These are phyloP conservation scores for Rhodotorula babjevae DNA, from an alignment of 768 basidiomycete species.

Conservation along the genomic window DNA sequence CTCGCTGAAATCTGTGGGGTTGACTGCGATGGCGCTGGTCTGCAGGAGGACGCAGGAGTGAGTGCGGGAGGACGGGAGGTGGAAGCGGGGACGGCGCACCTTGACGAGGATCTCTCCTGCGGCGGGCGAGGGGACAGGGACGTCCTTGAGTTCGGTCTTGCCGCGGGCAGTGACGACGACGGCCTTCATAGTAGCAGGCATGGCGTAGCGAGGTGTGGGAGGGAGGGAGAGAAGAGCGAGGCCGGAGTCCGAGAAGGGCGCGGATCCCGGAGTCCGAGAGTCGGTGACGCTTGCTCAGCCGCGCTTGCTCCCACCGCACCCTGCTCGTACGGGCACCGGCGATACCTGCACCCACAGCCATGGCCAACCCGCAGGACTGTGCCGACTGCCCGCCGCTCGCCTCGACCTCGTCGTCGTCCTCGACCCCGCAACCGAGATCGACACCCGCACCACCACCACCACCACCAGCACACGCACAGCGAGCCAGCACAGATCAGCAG, in stretches of 20 bases:
- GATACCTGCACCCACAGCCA: too few species aligned
- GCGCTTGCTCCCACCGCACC: too few species aligned
- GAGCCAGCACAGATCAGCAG: neutral
- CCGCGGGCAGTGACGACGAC: slow-evolving; percentile 15
- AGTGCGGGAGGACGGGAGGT: neutral
- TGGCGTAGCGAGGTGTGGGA: neutral
- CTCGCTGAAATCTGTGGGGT: slow-evolving; percentile 31
- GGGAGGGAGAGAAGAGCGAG: neutral
- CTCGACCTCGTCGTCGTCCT: too few species aligned
- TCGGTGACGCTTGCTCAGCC: too few species aligned
- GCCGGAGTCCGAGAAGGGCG: neutral
- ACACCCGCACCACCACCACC: too few species aligned
- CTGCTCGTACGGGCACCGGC: too few species aligned
- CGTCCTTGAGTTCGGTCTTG: slow-evolving; percentile 1
- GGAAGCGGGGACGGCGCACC: neutral
- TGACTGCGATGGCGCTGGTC: slow-evolving; percentile 14
- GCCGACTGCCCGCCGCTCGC: too few species aligned
- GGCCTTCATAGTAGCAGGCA: neutral
- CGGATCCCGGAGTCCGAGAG: too few species aligned
- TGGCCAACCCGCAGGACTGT: too few species aligned
- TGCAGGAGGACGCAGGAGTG: neutral
- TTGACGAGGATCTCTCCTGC: slow-evolving; percentile 22
- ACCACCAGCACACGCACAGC: neutral
- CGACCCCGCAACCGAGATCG: too few species aligned
- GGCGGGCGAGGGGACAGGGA: slow-evolving; percentile 10